Percentiles rank a stretch among this genome's conserved stretches.
Evolutionary conservation across 345 rosid genomes (phyloP).

Genomic region (Limnanthes douglasii): DNA sequence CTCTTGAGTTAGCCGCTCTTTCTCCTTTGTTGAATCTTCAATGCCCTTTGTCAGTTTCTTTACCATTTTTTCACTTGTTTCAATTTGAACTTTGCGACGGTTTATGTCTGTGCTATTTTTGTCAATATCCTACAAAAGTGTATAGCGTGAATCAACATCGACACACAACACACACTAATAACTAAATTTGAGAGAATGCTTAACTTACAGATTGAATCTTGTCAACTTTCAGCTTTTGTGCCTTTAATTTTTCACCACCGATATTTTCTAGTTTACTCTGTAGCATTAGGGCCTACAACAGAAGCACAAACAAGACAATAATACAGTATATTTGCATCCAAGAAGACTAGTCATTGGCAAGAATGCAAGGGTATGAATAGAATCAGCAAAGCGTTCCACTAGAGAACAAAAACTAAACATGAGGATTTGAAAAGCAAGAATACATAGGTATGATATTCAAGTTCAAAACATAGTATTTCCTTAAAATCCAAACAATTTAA

Average conservation of each 20-base stretch:
- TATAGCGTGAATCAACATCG: conserved; percentile 11
- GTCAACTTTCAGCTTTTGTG: conserved; percentile 68
- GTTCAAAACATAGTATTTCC: no score
- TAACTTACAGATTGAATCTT: conserved; percentile 76
- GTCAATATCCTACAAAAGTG: conserved; percentile 61
- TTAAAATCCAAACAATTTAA: no score
- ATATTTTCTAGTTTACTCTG: conserved; percentile 85
- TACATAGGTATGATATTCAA: no score
- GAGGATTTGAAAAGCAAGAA: no score
- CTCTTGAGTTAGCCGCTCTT: conserved; percentile 45
- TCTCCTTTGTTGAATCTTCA: conserved; percentile 72
- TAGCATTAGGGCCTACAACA: conserved; percentile 55
- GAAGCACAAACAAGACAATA: conserved; percentile 1
- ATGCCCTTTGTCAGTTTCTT: conserved; percentile 78
- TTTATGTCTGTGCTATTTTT: conserved; percentile 73
- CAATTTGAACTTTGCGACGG: conserved; percentile 78
- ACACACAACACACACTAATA: conserved; percentile 5
- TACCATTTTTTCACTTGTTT: conserved; percentile 72
- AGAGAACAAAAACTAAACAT: no score
- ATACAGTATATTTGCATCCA: conserved; percentile 3
- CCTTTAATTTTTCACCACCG: conserved; percentile 70
- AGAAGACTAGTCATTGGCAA: no score
- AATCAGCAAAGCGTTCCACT: no score
- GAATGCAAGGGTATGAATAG: no score
- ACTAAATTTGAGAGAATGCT: conserved; percentile 1